Evolutionary conservation across 768 basidiomycete species (phyloP), one percentile per base, ranked within the genome.

Genomic region (Lactarius hatsudake): DNA sequence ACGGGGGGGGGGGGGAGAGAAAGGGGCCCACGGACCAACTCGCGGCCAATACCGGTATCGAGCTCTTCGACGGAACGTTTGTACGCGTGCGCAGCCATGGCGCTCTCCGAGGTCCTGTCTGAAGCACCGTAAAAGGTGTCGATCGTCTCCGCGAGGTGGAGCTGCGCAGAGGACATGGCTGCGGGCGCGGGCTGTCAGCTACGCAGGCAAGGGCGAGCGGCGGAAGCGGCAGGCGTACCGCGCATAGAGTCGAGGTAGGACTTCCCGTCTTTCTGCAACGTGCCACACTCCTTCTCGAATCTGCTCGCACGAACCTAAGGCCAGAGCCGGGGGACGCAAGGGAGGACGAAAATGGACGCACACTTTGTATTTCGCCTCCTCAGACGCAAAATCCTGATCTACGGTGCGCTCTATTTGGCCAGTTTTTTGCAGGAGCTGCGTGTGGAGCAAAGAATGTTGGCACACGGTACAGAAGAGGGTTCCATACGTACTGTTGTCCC

Each of bases 11-110:
- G 26, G 30, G 55, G 32, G 32, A 9, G 15, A 54, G 13, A 42
- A 38, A 38, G 36, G n/a, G 56, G 10, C 28, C 26, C n/a, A 80
- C 90, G 60, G 70, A 96, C 95, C 65, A 99, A 82, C 76, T 97
- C 93, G 66, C 94, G 78, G 34, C 86, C 86, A 45, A 97, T 88
- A 51, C 87, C 89, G 1, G 85, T 82, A 72, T 99, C 97, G 54
- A 98, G 81, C 69, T 99, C 97, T 72, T 96, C 94, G 9, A 97
- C 92, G 0, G 95, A 93, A 42, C 93, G 86, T 74, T 93, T 96
- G 82, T 98, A 99, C 2, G 97, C 92, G 73, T 98, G 93, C 1
- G 93, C 92, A 0, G 96, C 91, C 94, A 98, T 97, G 10, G 96
- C 97, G 55, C 94, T 92, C 70, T 95, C 93, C 12, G 92, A 93